Evolutionary conservation across 139 green algal species (phyloP).

Genomic region (Picochlorum sp.): DNA sequence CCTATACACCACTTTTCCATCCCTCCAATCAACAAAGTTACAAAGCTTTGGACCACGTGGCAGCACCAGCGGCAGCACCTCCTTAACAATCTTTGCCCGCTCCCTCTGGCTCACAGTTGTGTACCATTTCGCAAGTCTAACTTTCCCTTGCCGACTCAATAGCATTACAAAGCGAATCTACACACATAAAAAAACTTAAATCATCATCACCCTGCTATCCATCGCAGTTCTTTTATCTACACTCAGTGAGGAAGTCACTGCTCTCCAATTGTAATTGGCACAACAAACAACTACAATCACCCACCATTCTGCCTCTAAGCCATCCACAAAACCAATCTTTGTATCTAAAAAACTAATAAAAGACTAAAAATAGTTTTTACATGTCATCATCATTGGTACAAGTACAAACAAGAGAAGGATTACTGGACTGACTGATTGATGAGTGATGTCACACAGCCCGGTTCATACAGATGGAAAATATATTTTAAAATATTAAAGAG

Average conservation of each 20-base stretch:
- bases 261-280: too few relatives aligned
- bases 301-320: background rate
- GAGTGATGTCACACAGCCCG: too few relatives aligned
- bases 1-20: constrained; percentile 64
- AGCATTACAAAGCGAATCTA: constrained; percentile 95
- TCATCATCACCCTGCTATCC: background rate
- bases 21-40: constrained; percentile 93
- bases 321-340: too few relatives aligned
- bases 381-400: too few relatives aligned
- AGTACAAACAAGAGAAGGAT: too few relatives aligned
- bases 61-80: constrained; percentile 76
- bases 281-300: background rate
- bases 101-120: constrained; percentile 88
- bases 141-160: constrained; percentile 91
- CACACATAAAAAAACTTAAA: background rate
- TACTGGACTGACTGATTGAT: too few relatives aligned
- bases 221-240: too few relatives aligned
- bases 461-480: too few relatives aligned
- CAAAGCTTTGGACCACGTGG: constrained; percentile 76
- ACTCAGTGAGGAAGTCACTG: too few relatives aligned
- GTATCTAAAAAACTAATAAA: too few relatives aligned
- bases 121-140: constrained; percentile 96
- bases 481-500: too few relatives aligned
- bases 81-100: constrained; percentile 59
- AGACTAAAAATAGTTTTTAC: too few relatives aligned